A percentile compares a stretch with the other conserved stretches of the same genome.
Conservation (phyloP, 257 asterid species). For the Capsicum rhomboideum region DNA sequence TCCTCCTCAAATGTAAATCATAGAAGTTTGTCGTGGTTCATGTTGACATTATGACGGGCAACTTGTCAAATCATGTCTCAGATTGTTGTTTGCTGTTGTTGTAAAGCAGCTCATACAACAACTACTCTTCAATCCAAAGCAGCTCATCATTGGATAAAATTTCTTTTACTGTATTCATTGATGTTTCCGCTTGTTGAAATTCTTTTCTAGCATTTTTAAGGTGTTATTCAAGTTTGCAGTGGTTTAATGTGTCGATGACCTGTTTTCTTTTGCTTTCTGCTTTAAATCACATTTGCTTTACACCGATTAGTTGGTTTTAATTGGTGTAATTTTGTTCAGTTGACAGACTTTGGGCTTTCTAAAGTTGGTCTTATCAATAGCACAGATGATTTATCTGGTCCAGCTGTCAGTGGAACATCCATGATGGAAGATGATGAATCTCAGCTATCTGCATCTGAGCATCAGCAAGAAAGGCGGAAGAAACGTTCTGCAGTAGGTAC, state of each 20-base stretch:
- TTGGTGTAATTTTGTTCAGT: constrained; percentile 38
- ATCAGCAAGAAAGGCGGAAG: constrained; percentile 77
- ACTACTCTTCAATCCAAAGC: not conserved
- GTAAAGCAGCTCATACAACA: not conserved
- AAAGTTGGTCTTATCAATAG: constrained; percentile 98
- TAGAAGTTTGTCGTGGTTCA: not conserved
- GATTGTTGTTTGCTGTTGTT: not conserved
- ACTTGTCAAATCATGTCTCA: not conserved
- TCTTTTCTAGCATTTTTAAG: not conserved
- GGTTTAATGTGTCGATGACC: not conserved
- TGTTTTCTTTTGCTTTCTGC: not conserved
- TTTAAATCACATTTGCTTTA: not conserved
- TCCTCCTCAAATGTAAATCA: not conserved
- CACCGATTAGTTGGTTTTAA: not conserved
- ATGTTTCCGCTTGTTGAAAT: not conserved
- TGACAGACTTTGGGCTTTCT: constrained; percentile 98
- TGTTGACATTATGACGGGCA: not conserved
- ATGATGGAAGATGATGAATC: constrained; percentile 93
- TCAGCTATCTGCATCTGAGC: constrained; percentile 57
- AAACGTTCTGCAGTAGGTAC: constrained; percentile 99
- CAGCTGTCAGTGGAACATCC: constrained; percentile 87
- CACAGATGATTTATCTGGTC: constrained; percentile 96
- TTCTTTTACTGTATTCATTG: not conserved
- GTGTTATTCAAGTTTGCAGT: not conserved
- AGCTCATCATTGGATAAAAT: not conserved